A percentile compares a stretch with the other conserved stretches of the same genome.
phyloP scores from a whole-genome alignment of 139 green algal species.

The Nannochloris sp. region DNA sequence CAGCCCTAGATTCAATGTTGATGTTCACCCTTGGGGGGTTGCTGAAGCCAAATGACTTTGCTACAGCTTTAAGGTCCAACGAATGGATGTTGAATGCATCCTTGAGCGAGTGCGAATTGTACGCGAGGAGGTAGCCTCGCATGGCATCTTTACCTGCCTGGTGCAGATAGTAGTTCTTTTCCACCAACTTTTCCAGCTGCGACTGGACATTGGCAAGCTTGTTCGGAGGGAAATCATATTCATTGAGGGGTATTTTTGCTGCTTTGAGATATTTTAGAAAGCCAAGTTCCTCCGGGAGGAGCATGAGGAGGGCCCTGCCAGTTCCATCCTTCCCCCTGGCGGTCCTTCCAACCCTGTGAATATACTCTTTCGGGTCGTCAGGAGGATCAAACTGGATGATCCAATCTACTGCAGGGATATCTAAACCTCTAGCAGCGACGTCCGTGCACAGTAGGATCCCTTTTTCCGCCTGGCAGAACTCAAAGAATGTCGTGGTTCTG shows the following conservation, averaged over 20 bases:
- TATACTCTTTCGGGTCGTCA: constrained; percentile 92
- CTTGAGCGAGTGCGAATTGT: constrained; percentile 94
- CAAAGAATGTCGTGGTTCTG: constrained; percentile 91
- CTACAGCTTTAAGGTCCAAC: constrained; percentile 79
- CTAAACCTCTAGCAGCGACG: constrained; percentile 92
- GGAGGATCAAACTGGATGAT: constrained; percentile 98
- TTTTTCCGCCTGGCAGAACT: constrained; percentile 85
- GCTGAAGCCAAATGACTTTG: constrained; percentile 88
- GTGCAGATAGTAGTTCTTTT: constrained; percentile 99
- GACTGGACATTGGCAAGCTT: constrained; percentile 96
- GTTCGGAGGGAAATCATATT: constrained; percentile 93
- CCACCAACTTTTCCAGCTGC: constrained; percentile 93
- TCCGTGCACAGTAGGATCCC: constrained; percentile 95
- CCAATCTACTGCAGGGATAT: constrained; percentile 96
- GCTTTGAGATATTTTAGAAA: constrained; percentile 87
- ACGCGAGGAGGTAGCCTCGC: constrained; percentile 84
- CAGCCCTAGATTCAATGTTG: constrained; percentile 75
- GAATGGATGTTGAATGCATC: constrained; percentile 96
- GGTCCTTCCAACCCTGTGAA: constrained; percentile 78
- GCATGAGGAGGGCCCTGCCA: constrained; percentile 87
- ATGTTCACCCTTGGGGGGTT: constrained; percentile 82
- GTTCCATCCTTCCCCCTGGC: constrained; percentile 72
- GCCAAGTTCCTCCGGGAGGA: constrained; percentile 88
- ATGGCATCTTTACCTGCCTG: constrained; percentile 68
- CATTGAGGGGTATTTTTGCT: constrained; percentile 77